These are phyloP conservation scores for Lactarius hatsudake DNA, from an alignment of 768 basidiomycete genomes.

Conservation along the genomic window DNA sequence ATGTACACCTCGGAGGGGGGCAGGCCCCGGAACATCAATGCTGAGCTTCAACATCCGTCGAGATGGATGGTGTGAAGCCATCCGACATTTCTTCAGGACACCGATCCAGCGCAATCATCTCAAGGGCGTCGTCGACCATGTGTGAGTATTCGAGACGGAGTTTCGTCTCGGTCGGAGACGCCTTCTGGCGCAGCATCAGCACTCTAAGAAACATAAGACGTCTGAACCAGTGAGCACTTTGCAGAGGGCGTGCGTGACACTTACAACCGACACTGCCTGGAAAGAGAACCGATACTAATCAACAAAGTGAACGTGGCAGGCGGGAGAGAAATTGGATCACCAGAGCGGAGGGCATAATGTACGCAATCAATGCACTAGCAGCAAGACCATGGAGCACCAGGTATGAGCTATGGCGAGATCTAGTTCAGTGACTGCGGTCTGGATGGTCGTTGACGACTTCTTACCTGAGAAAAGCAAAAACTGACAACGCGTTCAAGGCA, in stretches of 20 bases:
- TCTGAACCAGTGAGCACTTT: neutral
- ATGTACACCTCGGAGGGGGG: neutral
- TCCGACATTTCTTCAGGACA: neutral
- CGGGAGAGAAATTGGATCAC: conserved; percentile 1
- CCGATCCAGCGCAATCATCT: conserved; percentile 7
- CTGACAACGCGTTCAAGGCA: conserved; percentile 18
- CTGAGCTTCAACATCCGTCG: neutral
- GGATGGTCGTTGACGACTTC: neutral
- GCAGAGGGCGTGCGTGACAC: neutral
- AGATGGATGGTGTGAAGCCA: neutral
- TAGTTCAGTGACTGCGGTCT: neutral
- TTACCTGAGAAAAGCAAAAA: conserved; percentile 19
- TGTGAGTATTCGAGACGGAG: neutral
- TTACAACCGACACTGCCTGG: conserved; percentile 24
- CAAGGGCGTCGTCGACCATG: conserved; percentile 21
- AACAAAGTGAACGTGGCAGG: neutral
- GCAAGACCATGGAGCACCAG: conserved; percentile 1
- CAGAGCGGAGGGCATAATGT: conserved; percentile 22
- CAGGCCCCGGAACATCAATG: neutral
- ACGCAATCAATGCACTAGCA: conserved; percentile 10
- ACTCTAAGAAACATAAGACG: conserved; percentile 13
- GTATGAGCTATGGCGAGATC: conserved; percentile 4
- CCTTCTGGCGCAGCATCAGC: conserved; percentile 24
- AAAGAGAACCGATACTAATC: neutral
- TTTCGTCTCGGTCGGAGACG: conserved; percentile 22